Percentiles rank a stretch among this genome's conserved stretches.
Conservation (phyloP, 2,329 filamentous ascomycete genomes). For the Paraphaeosphaeria minitans region DNA sequence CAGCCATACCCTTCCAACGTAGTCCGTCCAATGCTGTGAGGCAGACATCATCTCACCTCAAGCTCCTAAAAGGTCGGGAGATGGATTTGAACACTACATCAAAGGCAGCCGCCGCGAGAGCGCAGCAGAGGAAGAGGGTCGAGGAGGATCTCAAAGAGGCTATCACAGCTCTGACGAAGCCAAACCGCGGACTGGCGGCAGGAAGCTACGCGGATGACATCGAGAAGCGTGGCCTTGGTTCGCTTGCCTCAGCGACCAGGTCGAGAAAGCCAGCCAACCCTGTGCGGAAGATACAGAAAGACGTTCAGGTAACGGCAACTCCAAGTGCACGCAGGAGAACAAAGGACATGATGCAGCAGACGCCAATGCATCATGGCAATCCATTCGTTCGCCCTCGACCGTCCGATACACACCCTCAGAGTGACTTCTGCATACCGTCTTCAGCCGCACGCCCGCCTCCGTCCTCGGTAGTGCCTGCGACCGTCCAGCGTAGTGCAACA, state of each 20-base stretch:
- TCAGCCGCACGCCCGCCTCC: slow-evolving; percentile 43
- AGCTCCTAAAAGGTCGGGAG: slow-evolving; percentile 57
- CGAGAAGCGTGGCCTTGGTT: slow-evolving; percentile 58
- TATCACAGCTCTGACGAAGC: slow-evolving; percentile 74
- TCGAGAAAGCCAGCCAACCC: slow-evolving; percentile 36
- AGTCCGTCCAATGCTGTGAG: slow-evolving; percentile 47
- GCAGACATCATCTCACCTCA: slow-evolving; percentile 49
- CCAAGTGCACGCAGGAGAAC: slow-evolving; percentile 45
- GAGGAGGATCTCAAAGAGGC: slow-evolving; percentile 75
- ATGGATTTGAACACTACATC: slow-evolving; percentile 60
- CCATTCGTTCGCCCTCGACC: slow-evolving; percentile 27
- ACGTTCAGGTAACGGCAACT: slow-evolving; percentile 51
- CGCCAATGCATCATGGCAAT: slow-evolving; percentile 35
- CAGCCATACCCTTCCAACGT: slow-evolving; percentile 57
- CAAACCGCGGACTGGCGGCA: slow-evolving; percentile 72
- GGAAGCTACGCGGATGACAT: slow-evolving; percentile 70
- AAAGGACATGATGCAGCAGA: slow-evolving; percentile 39
- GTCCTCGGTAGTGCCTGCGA: slow-evolving; percentile 32
- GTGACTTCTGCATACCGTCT: slow-evolving; percentile 47
- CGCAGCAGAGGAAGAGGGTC: slow-evolving; percentile 68
- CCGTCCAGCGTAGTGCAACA: slow-evolving; percentile 34
- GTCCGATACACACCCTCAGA: slow-evolving; percentile 27
- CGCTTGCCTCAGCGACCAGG: slow-evolving; percentile 29
- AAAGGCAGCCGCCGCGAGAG: slow-evolving; percentile 61
- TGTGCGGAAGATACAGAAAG: slow-evolving; percentile 36